A percentile compares a stretch with the other conserved stretches of the same genome.
phyloP scores from a whole-genome alignment of 768 basidiomycete genomes.

The Lepiota brunneoincarnata region DNA sequence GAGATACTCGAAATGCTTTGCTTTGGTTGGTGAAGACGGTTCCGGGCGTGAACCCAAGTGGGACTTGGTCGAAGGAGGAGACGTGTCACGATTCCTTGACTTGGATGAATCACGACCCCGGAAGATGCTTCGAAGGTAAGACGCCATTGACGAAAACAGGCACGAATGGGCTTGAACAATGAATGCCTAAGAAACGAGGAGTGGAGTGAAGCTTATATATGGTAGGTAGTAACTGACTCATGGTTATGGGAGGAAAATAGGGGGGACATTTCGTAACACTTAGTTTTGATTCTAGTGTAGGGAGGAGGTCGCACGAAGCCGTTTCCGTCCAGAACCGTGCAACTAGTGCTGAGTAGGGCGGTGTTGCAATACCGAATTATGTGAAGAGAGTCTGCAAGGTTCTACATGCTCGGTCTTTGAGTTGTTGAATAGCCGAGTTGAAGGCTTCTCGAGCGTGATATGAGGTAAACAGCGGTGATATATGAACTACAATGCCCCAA shows the following conservation, averaged over 20 bases:
- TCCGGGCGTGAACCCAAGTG: conserved; percentile 42
- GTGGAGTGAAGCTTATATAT: not conserved
- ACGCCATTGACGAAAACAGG: conserved; percentile 1
- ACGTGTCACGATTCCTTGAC: conserved; percentile 3
- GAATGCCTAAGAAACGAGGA: not conserved
- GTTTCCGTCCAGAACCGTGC: not conserved
- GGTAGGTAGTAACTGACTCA: not conserved
- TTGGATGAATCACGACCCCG: conserved; percentile 7
- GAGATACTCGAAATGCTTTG: conserved; percentile 35
- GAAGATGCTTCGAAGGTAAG: conserved; percentile 11
- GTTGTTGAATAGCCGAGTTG: not conserved
- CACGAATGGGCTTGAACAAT: not conserved
- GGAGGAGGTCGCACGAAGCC: not conserved
- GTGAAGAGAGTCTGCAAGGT: not conserved
- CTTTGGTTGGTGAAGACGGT: conserved; percentile 24
- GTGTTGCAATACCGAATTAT: not conserved
- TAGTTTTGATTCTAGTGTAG: not conserved
- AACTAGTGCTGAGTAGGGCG: not conserved
- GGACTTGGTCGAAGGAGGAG: conserved; percentile 24
- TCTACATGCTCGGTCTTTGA: not conserved
- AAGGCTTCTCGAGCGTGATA: not conserved
- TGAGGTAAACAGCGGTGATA: conserved; percentile 1
- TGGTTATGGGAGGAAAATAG: not conserved
- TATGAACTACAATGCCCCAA: not conserved
- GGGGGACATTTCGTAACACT: conserved; percentile 1